These are phyloP conservation scores for Moelleriella libera DNA, from an alignment of 2,329 filamentous ascomycete genomes.

Conservation along the genomic window DNA sequence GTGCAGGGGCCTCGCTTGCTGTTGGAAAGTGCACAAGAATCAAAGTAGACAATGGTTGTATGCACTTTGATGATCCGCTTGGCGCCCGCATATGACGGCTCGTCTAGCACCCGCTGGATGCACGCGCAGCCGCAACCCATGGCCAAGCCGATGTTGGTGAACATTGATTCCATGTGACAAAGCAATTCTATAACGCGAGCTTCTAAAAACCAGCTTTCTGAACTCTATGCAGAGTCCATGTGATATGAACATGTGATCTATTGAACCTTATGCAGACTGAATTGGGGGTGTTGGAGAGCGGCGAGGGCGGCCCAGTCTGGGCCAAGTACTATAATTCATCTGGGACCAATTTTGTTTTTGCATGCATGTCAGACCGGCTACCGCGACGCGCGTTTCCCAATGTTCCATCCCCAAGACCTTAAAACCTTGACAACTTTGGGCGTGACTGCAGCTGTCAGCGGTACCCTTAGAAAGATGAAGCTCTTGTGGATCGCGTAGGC, in stretches of 20 bases:
- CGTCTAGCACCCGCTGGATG: no score
- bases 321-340: background rate
- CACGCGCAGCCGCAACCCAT: no score
- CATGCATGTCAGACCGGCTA: background rate
- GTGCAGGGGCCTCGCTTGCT: no score
- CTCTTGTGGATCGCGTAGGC: conserved; percentile 97
- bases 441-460: conserved; percentile 75
- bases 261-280: background rate
- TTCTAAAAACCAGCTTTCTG: no score
- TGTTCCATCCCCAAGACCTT: conserved; percentile 84
- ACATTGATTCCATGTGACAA: no score
- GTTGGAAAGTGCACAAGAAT: no score
- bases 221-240: no score
- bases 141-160: no score
- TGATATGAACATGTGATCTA: background rate
- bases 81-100: no score
- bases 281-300: background rate
- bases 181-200: no score
- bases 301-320: background rate
- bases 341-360: background rate
- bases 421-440: conserved; percentile 90
- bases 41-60: no score
- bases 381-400: conserved; percentile 52
- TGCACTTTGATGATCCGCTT: no score
- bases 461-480: conserved; percentile 92